These are phyloP conservation scores for Arachnopeziza araneosa DNA, from an alignment of 2,329 filamentous ascomycete species.

Conservation along the genomic window DNA sequence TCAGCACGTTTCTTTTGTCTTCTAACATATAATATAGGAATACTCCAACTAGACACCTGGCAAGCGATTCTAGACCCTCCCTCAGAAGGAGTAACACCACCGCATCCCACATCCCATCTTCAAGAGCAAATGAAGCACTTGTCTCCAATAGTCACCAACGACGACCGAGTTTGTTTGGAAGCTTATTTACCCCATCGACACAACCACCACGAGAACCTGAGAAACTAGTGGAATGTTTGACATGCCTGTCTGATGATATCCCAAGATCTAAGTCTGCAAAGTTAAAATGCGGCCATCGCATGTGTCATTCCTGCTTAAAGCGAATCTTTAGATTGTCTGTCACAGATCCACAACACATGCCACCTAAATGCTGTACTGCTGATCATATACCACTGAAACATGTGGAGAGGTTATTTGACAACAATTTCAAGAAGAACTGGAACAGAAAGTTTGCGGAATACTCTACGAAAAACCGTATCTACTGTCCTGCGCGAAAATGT, in stretches of 20 bases:
- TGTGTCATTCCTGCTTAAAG: slow-evolving; percentile 74
- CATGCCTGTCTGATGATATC: slow-evolving; percentile 63
- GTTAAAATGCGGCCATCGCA: slow-evolving; percentile 72
- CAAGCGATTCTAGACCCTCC: slow-evolving; percentile 11
- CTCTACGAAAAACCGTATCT: slow-evolving; percentile 67
- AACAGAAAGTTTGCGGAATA: slow-evolving; percentile 76
- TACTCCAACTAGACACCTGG: slow-evolving; percentile 11
- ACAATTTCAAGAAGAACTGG: slow-evolving; percentile 71
- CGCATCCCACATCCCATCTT: slow-evolving; percentile 13
- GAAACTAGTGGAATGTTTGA: slow-evolving; percentile 57
- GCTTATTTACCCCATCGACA: slow-evolving; percentile 18
- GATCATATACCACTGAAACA: slow-evolving; percentile 70
- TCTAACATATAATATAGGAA: slow-evolving; percentile 11
- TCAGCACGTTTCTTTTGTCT: not conserved
- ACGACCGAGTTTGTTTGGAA: slow-evolving; percentile 17
- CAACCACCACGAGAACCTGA: slow-evolving; percentile 21
- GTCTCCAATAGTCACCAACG: slow-evolving; percentile 9
- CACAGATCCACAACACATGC: slow-evolving; percentile 75
- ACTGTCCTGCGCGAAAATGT: slow-evolving; percentile 69
- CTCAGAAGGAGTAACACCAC: slow-evolving; percentile 24
- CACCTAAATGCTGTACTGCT: slow-evolving; percentile 71
- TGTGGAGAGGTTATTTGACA: slow-evolving; percentile 69
- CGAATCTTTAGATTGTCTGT: slow-evolving; percentile 70
- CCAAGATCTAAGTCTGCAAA: slow-evolving; percentile 59
- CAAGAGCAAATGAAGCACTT: slow-evolving; percentile 12